Evolutionary conservation across 345 rosid species (phyloP).

Genomic region (Atalantia buxifolia): DNA sequence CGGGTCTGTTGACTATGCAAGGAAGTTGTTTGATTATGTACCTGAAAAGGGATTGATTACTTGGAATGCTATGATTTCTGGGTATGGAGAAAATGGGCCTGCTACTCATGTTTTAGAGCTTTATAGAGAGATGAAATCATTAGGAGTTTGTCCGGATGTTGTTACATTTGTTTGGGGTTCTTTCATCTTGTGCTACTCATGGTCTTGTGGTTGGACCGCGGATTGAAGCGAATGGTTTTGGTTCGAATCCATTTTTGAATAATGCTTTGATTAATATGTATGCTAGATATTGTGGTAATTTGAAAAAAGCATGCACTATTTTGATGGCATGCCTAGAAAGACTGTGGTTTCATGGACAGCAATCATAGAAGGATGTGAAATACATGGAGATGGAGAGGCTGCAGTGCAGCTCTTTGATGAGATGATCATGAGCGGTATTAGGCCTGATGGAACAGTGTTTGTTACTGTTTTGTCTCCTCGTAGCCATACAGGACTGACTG

Average conservation of each 20-base stretch:
- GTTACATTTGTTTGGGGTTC: constrained; percentile 74
- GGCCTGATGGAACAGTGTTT: constrained; percentile 76
- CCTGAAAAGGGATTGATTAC: too few species aligned
- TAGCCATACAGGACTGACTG: constrained; percentile 78
- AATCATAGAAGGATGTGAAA: constrained; percentile 79
- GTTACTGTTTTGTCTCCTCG: constrained; percentile 81
- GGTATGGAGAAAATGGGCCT: too few species aligned
- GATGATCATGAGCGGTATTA: constrained; percentile 58
- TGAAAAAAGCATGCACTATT: constrained; percentile 59
- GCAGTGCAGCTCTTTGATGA: constrained; percentile 62
- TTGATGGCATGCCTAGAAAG: constrained; percentile 63
- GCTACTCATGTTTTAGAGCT: too few species aligned
- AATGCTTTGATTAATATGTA: constrained; percentile 83
- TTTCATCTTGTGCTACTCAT: constrained; percentile 82
- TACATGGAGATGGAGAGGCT: constrained; percentile 69
- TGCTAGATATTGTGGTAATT: constrained; percentile 85
- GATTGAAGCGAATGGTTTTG: constrained; percentile 43
- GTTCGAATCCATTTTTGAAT: constrained; percentile 52
- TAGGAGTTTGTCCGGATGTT: constrained; percentile 58
- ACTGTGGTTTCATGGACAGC: constrained; percentile 86
- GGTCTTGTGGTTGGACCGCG: constrained; percentile 55
- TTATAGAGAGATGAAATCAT: constrained; percentile 54
- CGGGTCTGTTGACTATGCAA: too few species aligned
- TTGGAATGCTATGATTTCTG: too few species aligned
- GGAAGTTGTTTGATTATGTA: too few species aligned